Base-by-base conservation (phyloP, 2,329 filamentous ascomycete species). In the Ampelomyces quisqualis region DNA sequence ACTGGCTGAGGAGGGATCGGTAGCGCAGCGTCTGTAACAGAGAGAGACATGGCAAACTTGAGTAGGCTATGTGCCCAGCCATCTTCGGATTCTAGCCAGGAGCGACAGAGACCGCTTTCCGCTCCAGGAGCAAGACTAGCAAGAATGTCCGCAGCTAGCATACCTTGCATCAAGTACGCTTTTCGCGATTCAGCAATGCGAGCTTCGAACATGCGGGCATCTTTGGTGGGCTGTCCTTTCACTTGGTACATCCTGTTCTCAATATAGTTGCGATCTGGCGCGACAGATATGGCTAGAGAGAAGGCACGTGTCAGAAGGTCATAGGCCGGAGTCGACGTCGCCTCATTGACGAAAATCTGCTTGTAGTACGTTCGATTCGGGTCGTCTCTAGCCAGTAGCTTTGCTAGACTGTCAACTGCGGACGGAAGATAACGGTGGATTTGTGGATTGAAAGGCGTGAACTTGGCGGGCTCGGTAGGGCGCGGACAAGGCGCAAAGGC, bases 321-420 rank as follows among this genome's bases (percentile, higher is more conserved):
- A 54, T 84, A 84, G 0, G 86, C 80, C 6, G 82, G 77, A 1
- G 74, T 75, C 7, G 80, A 78, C 11, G 73, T 73, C 5, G 82
- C 77, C 57, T 95, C 90, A 5, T 84, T 77, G 14, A 82, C 75
- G 58, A 97, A 94, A 7, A 97, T 85, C 27, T 81, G 76, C 64
- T 86, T 87, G 73, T 90, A 97, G 56, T 87, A 84, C 3, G 82
- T 83, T 47, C 93, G 77, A 58, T 98, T 98, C 0, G 93, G 91
- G 55, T 97, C 91, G 64, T 97, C 93, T 36, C 90, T 80, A 3
- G 93, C 91, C 18, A 98, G 76, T 3, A 98, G 75, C 68, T 97
- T 97, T 2, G 93, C 91, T 18, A 97, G 73, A 33, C 86, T 86
- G 64, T 98, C 93, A 13, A 97, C 81, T 1, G 93, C 93, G 24